Base-by-base conservation (phyloP, 2,329 filamentous ascomycete genomes). In the Fusarium setosum region DNA sequence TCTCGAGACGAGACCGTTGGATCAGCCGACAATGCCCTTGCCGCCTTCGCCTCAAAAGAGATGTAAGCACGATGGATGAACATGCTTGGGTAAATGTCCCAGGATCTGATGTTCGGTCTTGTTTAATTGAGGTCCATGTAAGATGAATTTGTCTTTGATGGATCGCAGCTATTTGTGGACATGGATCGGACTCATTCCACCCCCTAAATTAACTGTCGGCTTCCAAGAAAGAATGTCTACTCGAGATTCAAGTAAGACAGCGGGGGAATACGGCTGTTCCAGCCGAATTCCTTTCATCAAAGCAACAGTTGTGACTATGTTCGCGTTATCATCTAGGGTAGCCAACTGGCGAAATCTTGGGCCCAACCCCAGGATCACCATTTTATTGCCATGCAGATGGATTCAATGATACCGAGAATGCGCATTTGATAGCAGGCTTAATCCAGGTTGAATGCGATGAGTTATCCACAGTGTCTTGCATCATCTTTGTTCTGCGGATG, bases 401-500 rank as follows among this genome's bases (percentile, higher is more conserved):
- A 29, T 17, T n/a, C n/a, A 50, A 38, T 29, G 15, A 17, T 13
- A 11, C 23, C 8, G 34, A 51, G 47, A 15, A 50, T 15, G 38
- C 34, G 34, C 9, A 40, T n/a, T 40, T n/a, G 9, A 9, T 29
- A 13, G 29, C 26, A 48, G 29, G 13, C n/a, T 21, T 21, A n/a
- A 11, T 50, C 24, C 4, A 40, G 31, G 58, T 18, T 26, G 15
- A n/a, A 34, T 23, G 12, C 8, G 20, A 34, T 21, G 18, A 6
- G 0, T n/a, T 38, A 6, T 15, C 4, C 15, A 15, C 11, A 34
- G 47, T 66, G 48, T 42, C 63, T 64, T 48, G 54, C 49, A 56
- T 53, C 24, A 37, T 41, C 34, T 44, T 58, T 40, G 35, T 42
- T 15, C 17, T 29, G n/a, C n/a, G n/a, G n/a, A n/a, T n/a, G n/a